Conservation (phyloP, 2,329 filamentous ascomycete genomes). For the Fusarium sulawesiense region DNA sequence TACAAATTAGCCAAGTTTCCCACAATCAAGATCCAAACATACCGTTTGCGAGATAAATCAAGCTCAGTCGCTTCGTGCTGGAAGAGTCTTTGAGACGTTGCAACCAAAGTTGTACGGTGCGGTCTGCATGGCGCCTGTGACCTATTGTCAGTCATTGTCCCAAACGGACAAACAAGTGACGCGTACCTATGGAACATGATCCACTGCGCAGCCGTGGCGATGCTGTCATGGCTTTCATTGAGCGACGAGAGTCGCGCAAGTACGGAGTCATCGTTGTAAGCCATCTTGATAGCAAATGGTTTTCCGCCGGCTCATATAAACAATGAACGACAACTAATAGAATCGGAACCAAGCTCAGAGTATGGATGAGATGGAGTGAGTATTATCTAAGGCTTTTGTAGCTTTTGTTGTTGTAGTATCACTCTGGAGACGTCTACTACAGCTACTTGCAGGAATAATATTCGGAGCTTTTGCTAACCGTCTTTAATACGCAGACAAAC, state of each 20-base stretch:
- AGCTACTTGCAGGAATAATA: conserved; percentile 44
- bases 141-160: conserved; percentile 6
- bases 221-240: conserved; percentile 97
- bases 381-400: conserved; percentile 39
- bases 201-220: conserved; percentile 97
- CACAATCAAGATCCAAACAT: conserved; percentile 47
- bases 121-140: conserved; percentile 85
- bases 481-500: conserved; percentile 18
- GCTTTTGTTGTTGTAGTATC: conserved; percentile 45
- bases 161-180: not conserved
- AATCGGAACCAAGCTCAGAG: conserved; percentile 2
- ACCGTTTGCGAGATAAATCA: conserved; percentile 97
- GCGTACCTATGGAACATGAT: conserved; percentile 97
- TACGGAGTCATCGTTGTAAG: conserved; percentile 95
- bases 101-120: conserved; percentile 92
- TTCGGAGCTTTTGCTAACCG: conserved; percentile 34
- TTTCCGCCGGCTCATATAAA: not conserved
- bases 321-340: conserved; percentile 1
- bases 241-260: conserved; percentile 93
- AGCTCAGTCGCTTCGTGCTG: conserved; percentile 85
- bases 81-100: conserved; percentile 89
- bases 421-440: conserved; percentile 46
- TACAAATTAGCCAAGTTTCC: not conserved
- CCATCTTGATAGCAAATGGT: conserved; percentile 66
- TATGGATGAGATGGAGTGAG: conserved; percentile 18